Evolutionary conservation across 2,329 filamentous ascomycete genomes (phyloP), one percentile per base, ranked within the genome.

Genomic region (Mycosphaerella sp.): DNA sequence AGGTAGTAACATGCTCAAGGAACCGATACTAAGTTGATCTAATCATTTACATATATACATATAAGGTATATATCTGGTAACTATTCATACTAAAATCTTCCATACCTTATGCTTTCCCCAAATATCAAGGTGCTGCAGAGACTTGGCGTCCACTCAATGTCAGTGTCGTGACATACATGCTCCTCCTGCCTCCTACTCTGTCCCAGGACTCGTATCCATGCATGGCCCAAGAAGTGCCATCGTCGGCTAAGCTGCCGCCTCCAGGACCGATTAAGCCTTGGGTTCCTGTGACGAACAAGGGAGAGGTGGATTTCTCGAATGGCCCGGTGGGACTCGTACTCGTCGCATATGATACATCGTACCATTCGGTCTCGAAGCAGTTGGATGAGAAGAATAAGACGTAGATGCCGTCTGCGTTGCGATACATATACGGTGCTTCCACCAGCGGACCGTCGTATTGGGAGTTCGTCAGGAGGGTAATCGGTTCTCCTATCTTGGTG

Each of bases 391-490:
- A 66, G 47, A 60, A 62, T 2, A 66, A 51, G 7, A 61, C 52
- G 45, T 64, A 65, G 25, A 48, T 45, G 6, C 61, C 61, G 1
- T 55, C 57, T 2, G 18, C 27, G 27, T 51, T 53, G 35, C 51
- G 53, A 13, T 60, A 53, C 44, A 65, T 54, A 32, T 57, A 56
- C 0, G 63, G 63, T 5, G 59, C 64, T 45, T 66, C 63, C 18
- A 64, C 59, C 3, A 64, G 50, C 0, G 62, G 62, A 0, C 59
- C 61, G 16, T 66, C 64, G 13, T 44, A 44, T 1, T 49, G 43
- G 16, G 59, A 54, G 25, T 63, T 62, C 36, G 53, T 54, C 17
- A 66, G 51, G 36, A 66, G 49, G 3, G 57, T 34, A 3, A 28
- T 54, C 0, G 59, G 43, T 1, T 32, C 44, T 9, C 63, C 62